Base-by-base conservation (phyloP, 331 rosid species). In the Saraca asoca region DNA sequence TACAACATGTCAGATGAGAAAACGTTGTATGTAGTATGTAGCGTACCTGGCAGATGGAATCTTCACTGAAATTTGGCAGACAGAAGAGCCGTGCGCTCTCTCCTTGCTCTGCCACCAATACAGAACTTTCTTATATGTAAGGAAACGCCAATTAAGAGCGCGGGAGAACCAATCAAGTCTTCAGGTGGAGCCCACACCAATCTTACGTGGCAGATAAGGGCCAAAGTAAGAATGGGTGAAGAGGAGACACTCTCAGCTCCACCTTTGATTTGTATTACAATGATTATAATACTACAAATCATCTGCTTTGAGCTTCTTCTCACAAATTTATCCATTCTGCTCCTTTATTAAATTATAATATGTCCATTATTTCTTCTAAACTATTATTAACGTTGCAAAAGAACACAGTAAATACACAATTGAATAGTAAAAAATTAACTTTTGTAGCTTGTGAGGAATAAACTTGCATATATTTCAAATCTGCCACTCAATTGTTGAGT, bases 181-280 rank as follows among this genome's bases (percentile, higher is more conserved):
- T 39, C 0, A 9, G 0, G 34, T 50, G 78, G 85, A 45, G 5
- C 71, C 88, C 67, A 45, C 9, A 57, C 11, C 17, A 1, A 35
- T 54, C 12, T 48, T 10, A 66, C 72, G 85, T 80, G 86, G 86
- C 70, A 75, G 90, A 87, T 84, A 84, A 87, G 93, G 64, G 62
- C 45, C 14, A 60, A 5, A 44, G 71, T 55, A 54, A 15, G 72
- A 42, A 71, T 46, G 53, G n/a, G 56, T 17, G 35, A 45, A 10
- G 31, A 35, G 34, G 9, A n/a, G 34, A 29, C 59, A 18, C 46
- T 33, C 73, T 33, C 74, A 17, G 24, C 4, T 78, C 69, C 29
- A 29, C 59, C 18, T 62, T 45, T 54, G 43, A 64, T 34, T 65
- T 50, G 7, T 15, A 13, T 38, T 38, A 5, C 31, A 24, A 24